These are phyloP conservation scores for Pestalotiopsis sp. DNA, from an alignment of 2,329 filamentous ascomycete species.

Conservation along the genomic window DNA sequence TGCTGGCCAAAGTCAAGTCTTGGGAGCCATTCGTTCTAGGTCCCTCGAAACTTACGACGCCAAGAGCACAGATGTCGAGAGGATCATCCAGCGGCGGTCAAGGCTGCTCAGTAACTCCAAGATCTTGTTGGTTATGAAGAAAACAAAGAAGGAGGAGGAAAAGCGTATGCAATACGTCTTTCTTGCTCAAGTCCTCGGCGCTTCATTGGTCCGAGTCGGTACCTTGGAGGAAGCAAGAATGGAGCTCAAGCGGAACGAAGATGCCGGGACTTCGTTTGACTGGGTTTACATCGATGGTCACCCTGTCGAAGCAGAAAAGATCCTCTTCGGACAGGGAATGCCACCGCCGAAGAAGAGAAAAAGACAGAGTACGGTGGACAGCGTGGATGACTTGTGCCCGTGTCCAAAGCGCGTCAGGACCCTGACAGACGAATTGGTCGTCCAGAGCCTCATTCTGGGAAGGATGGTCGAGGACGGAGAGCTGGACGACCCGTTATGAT, in stretches of 20 bases:
- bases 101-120: slow-evolving; percentile 66
- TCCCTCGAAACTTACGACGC: slow-evolving; percentile 66
- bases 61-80: slow-evolving; percentile 53
- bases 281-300: slow-evolving; percentile 81
- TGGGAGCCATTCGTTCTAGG: slow-evolving; percentile 78
- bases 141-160: slow-evolving; percentile 62
- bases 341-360: slow-evolving; percentile 45
- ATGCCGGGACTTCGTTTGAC: slow-evolving; percentile 57
- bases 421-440: slow-evolving; percentile 82
- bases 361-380: slow-evolving; percentile 41
- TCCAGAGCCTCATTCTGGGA: slow-evolving; percentile 90
- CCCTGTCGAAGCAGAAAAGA: slow-evolving; percentile 52
- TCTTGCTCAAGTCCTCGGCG: slow-evolving; percentile 77
- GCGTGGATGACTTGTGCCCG: slow-evolving; percentile 28
- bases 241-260: slow-evolving; percentile 55
- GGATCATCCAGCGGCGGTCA: slow-evolving; percentile 62
- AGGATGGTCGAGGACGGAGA: slow-evolving; percentile 70
- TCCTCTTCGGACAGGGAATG: slow-evolving; percentile 42
- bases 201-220: slow-evolving; percentile 67
- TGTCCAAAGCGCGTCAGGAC: slow-evolving; percentile 62
- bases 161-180: slow-evolving; percentile 77
- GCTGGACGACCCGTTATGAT: slow-evolving; percentile 23
- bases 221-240: slow-evolving; percentile 68
- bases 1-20: slow-evolving; percentile 76
- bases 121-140: slow-evolving; percentile 73